These are phyloP conservation scores for Clarireedia homoeocarpa DNA, from an alignment of 2,329 filamentous ascomycete species.

Conservation along the genomic window DNA sequence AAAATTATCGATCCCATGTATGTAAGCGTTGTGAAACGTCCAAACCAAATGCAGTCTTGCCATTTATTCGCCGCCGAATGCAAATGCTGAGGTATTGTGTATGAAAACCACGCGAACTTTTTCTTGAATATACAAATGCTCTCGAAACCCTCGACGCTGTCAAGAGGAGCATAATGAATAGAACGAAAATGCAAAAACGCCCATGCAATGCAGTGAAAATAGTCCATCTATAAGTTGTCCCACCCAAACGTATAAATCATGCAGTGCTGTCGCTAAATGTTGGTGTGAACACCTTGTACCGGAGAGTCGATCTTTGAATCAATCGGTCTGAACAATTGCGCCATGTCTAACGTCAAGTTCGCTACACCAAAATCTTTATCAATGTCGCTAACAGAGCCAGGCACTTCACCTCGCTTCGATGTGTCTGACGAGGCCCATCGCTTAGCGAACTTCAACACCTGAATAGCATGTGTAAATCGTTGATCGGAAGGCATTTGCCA, in stretches of 20 bases:
- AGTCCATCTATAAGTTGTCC: constrained; percentile 3
- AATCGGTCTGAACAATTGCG: constrained; percentile 58
- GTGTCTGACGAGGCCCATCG: constrained; percentile 55
- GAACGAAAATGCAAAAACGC: constrained; percentile 9
- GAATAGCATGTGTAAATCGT: constrained; percentile 53
- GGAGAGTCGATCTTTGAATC: constrained; percentile 35
- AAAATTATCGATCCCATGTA: background rate
- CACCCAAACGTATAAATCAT: constrained; percentile 16
- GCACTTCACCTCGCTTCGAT: constrained; percentile 56
- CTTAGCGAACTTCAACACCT: constrained; percentile 51
- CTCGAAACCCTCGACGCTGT: background rate
- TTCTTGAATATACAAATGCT: background rate
- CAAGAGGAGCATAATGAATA: background rate
- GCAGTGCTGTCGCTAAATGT: constrained; percentile 16
- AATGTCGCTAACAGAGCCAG: constrained; percentile 61
- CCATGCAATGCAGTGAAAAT: constrained; percentile 9
- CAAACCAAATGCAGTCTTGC: background rate
- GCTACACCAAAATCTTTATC: constrained; percentile 57
- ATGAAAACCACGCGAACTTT: constrained; percentile 5
- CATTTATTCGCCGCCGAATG: constrained; percentile 5
- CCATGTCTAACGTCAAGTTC: constrained; percentile 63
- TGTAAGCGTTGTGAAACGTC: background rate
- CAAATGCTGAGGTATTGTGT: background rate
- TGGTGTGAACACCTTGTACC: constrained; percentile 27
- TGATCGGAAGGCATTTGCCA: constrained; percentile 49